Evolutionary conservation across 2,329 filamentous ascomycete genomes (phyloP), one percentile per base, ranked within the genome.

Genomic region (Cladophialophora exuberans): DNA sequence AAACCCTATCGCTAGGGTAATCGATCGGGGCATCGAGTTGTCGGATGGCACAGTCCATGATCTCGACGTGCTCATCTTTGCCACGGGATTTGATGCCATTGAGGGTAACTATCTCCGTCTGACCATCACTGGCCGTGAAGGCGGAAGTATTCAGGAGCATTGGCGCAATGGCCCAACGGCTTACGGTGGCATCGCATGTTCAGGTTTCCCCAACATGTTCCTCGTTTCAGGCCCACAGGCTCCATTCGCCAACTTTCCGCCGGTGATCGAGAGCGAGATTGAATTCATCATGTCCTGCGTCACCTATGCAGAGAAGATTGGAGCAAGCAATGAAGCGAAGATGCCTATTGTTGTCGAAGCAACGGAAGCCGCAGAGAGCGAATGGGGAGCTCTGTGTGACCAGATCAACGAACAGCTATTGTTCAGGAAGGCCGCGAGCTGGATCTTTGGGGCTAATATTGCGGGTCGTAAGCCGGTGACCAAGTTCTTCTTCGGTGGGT

Each of bases 201-300:
- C 68, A 15, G 66, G 68, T 3, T 77, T 76, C 55, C 75, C 76
- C 0, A 81, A 81, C 38, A 70, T 79, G 70, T 78, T 80, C 66
- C 73, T 75, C 52, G 60, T 79, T 48, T 83, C 83, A 59, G 81
- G 82, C 0, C 69, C 76, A 0, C 81, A 85, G 20, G 79, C 71
- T 0, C 82, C 82, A 0, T 69, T 84, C 3, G 66, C 73, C 64
- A 86, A 84, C 60, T 81, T 80, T 0, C 83, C 83, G 0, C 75
- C 77, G 0, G 74, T 71, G 0, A 74, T 79, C 9, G 80, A 83
- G 59, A 0, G 53, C 66, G 39, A 69, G 11, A 26, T 31, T 9
- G 2, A 68, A 67, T 85, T 80, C 79, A 38, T 52, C 7, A 28
- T 33, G 5, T 28, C 41, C 15, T 17, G 36, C 9, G 48, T 57